Conservation (phyloP, 805 yeast genomes). For the Ogataea allantospora region DNA sequence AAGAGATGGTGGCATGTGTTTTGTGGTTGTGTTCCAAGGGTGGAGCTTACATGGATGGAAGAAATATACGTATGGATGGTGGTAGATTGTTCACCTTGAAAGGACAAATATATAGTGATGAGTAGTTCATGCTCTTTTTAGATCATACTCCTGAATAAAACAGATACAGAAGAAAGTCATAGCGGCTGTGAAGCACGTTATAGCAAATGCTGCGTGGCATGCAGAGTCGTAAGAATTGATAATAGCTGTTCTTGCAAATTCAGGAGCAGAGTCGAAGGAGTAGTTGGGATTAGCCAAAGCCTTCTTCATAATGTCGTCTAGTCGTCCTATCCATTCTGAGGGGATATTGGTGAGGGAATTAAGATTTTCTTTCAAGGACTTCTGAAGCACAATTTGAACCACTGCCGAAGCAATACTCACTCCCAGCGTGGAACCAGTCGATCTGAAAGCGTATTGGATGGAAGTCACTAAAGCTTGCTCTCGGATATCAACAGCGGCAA, state of each 20-base stretch:
- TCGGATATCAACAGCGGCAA: constrained; percentile 66
- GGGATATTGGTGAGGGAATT: constrained; percentile 12
- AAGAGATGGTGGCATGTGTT: constrained; percentile 24
- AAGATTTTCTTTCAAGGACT: constrained; percentile 14
- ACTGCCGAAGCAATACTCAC: constrained; percentile 49
- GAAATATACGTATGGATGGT: constrained; percentile 27
- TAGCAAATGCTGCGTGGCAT: constrained; percentile 51
- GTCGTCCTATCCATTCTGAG: constrained; percentile 6
- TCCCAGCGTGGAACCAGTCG: constrained; percentile 55
- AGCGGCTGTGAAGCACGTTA: constrained; percentile 27
- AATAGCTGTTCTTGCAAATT: constrained; percentile 43
- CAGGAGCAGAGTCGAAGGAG: constrained; percentile 44
- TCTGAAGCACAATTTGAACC: constrained; percentile 32
- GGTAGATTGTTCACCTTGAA: constrained; percentile 23
- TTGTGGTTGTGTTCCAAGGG: constrained; percentile 23
- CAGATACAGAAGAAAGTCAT: constrained; percentile 10
- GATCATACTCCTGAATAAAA: constrained; percentile 14
- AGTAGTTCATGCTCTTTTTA: constrained; percentile 10
- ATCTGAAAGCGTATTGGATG: constrained; percentile 70
- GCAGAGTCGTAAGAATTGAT: constrained; percentile 48
- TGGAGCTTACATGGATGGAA: constrained; percentile 26
- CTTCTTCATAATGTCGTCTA: constrained; percentile 10
- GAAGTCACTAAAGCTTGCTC: constrained; percentile 85
- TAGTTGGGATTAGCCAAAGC: constrained; percentile 25
- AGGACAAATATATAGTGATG: constrained; percentile 27